A percentile compares a stretch with the other conserved stretches of the same genome.
Evolutionary conservation across 2,329 filamentous ascomycete genomes (phyloP).

Genomic region (Davidsoniella neocaledoniae): DNA sequence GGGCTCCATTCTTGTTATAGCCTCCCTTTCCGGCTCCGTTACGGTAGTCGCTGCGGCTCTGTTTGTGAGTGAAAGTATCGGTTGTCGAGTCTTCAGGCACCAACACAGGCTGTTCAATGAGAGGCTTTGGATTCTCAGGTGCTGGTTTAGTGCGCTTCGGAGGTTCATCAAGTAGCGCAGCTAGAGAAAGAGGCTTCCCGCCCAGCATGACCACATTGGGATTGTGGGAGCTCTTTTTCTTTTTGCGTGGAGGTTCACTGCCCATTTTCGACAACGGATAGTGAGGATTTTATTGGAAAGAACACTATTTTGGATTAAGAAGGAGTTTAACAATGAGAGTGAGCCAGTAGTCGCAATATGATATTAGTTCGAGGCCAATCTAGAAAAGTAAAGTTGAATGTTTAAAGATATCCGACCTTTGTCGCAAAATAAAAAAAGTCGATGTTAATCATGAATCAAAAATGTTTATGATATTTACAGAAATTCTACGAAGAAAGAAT

Average conservation of each 20-base stretch:
- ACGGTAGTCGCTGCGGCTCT: not conserved
- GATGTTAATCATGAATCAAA: not conserved
- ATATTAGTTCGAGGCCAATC: no score
- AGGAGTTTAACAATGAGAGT: not conserved
- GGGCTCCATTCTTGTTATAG: not conserved
- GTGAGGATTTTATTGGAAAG: not conserved
- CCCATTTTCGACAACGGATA: not conserved
- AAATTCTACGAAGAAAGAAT: not conserved
- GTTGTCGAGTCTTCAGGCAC: not conserved
- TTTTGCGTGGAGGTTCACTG: conserved; percentile 20
- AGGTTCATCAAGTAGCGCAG: conserved; percentile 29
- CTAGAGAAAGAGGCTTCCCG: conserved; percentile 31
- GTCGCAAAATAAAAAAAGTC: not conserved
- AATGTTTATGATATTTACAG: not conserved
- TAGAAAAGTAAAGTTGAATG: not conserved
- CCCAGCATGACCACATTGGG: conserved; percentile 28
- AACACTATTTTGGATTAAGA: not conserved
- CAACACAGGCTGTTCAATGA: conserved; percentile 18
- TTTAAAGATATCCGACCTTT: not conserved
- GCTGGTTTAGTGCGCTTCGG: conserved; percentile 3
- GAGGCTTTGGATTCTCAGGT: conserved; percentile 23
- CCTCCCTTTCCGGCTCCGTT: not conserved
- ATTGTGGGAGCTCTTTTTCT: conserved; percentile 20
- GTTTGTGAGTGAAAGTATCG: not conserved
- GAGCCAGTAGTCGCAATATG: no score